These are phyloP conservation scores for Oryza glaberrima DNA, from an alignment of 176 grass and related monocot genomes.

Conservation along the genomic window DNA sequence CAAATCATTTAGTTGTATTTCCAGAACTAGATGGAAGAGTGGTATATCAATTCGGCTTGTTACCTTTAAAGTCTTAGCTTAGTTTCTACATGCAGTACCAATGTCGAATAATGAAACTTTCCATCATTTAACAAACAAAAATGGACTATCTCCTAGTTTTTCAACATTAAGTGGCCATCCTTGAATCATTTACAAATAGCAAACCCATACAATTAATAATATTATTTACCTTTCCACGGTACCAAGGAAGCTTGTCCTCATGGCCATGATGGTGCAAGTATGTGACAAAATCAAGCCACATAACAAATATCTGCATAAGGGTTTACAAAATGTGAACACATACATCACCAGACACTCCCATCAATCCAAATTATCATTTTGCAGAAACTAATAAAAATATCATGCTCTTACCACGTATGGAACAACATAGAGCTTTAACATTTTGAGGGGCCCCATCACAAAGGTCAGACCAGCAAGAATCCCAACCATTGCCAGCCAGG, in stretches of 20 bases:
- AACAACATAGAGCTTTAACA: constrained; percentile 80
- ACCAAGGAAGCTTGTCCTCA: constrained; percentile 93
- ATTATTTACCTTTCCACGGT: constrained; percentile 83
- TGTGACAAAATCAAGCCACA: constrained; percentile 93
- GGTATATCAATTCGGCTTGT: not conserved
- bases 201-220: constrained; percentile 7
- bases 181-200: constrained; percentile 18
- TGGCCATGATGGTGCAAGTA: constrained; percentile 98
- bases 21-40: not conserved
- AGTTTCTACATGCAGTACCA: not conserved
- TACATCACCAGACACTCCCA: constrained; percentile 2
- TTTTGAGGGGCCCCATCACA: constrained; percentile 71
- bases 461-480: constrained; percentile 72
- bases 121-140: constrained; percentile 13
- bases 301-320: constrained; percentile 79
- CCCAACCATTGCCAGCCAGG: constrained; percentile 73
- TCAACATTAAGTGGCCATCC: constrained; percentile 9
- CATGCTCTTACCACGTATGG: constrained; percentile 67
- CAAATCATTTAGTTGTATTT: not conserved
- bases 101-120: not conserved
- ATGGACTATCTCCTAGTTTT: not conserved
- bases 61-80: constrained; percentile 8
- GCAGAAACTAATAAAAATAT: not conserved
- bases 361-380: constrained; percentile 18
- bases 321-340: constrained; percentile 35